Conservation (phyloP, 768 basidiomycete species). For the Mycena indigotica region DNA sequence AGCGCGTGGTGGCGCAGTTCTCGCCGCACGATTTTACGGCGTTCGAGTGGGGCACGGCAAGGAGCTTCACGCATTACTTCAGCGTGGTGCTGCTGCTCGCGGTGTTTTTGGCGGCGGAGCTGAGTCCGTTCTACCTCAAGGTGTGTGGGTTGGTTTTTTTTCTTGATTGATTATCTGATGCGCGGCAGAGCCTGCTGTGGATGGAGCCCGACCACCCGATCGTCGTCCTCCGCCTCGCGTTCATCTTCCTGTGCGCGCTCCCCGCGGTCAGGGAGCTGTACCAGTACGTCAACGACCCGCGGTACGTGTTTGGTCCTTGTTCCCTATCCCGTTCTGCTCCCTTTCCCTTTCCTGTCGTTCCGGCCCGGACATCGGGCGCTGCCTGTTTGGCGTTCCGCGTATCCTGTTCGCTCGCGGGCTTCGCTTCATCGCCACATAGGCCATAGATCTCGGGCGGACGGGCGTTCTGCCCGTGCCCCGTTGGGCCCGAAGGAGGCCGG, state of each 20-base stretch:
- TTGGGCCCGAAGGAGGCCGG: no score
- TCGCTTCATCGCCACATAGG: no score
- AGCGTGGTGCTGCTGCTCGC: constrained; percentile 75
- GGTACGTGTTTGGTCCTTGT: constrained; percentile 45
- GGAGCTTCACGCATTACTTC: constrained; percentile 71
- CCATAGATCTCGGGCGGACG: no score
- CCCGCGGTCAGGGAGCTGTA: constrained; percentile 84
- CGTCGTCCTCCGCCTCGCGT: constrained; percentile 69
- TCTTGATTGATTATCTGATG: neutral
- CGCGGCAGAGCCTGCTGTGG: constrained; percentile 68
- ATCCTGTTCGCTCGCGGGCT: no score
- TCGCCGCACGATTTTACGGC: constrained; percentile 87
- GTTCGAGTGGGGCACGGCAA: constrained; percentile 85
- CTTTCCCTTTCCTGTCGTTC: neutral
- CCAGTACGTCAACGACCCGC: constrained; percentile 81
- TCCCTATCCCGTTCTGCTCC: neutral
- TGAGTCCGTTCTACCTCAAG: constrained; percentile 89
- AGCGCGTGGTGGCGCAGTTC: constrained; percentile 79
- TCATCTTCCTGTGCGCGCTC: constrained; percentile 83
- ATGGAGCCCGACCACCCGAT: constrained; percentile 91
- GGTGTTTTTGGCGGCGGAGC: constrained; percentile 80
- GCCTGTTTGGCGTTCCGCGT: neutral
- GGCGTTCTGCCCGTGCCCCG: no score
- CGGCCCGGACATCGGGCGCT: neutral
- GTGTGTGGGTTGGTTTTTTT: constrained; percentile 36